Base-by-base conservation (phyloP, 345 rosid genomes). In the Hibiscus mutabilis region DNA sequence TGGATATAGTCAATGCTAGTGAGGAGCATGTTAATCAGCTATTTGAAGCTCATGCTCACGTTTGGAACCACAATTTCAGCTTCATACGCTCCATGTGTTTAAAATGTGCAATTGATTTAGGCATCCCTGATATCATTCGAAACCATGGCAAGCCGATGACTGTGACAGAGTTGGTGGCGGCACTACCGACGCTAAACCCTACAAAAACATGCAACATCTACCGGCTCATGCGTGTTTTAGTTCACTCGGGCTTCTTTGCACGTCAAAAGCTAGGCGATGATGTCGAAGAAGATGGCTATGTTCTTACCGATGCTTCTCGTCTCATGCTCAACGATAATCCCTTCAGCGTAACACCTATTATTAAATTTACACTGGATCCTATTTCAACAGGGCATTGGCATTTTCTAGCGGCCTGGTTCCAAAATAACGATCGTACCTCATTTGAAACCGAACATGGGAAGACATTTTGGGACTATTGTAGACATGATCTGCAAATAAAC, bases 211-310 rank as follows among this genome's bases (percentile, higher is more conserved):
- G 4, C 10, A 52, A 22, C 71, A 21, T 85, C 35, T 24, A 65
- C 18, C 79, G 86, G 40, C 78, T 85, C 59, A 87, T 85, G 91
- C 75, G 84, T 27, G 44, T 82, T 21, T 51, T 85, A 2, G 71
- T 74, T 25, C 49, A 44, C 49, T 44, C 15, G 3, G 49, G 49
- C 15, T 44, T 44, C 3, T 12, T 44, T 12, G 46, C 46, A 40
- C 9, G 2, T 6, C 46, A 40, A 40, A 40, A 40, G 46, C 46
- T 40, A 40, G 46, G 46, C n/a, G n/a, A 40, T 40, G 49, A 44
- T 13, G 14, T 3, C 3, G 2, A 9, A 13, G 49, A 44, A 44
- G 49, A 44, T 44, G 49, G 14, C 13, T 10, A 42, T 42, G 75
- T 66, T 33, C 81, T 84, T 6, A 85, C 85, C 1, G 31, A 47